These are phyloP conservation scores for Alternaria consortialis DNA, from an alignment of 2,329 filamentous ascomycete species.

Conservation along the genomic window DNA sequence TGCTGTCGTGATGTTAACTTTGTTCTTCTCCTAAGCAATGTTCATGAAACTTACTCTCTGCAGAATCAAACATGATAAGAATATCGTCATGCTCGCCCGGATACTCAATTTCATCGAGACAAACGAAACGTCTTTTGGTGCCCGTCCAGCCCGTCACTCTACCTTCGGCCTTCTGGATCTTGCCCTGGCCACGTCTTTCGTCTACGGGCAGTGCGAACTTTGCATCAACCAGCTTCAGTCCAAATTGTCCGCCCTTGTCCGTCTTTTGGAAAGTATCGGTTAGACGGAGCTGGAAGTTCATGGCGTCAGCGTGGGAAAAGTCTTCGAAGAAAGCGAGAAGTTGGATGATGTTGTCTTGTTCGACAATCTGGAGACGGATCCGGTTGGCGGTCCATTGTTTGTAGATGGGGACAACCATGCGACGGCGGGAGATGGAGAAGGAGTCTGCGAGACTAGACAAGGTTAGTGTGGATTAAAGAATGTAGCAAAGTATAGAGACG, in stretches of 20 bases:
- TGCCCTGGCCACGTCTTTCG: constrained; percentile 59
- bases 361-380: constrained; percentile 81
- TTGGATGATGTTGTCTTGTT: constrained; percentile 77
- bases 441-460: constrained; percentile 65
- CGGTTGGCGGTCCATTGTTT: constrained; percentile 91
- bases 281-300: constrained; percentile 86
- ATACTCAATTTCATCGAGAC: constrained; percentile 86
- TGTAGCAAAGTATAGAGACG: not conserved
- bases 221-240: constrained; percentile 83
- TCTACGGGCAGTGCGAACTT: constrained; percentile 83
- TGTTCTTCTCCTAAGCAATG: not conserved
- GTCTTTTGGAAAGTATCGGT: constrained; percentile 80
- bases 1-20: constrained; percentile 48
- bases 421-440: constrained; percentile 82
- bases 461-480: constrained; percentile 26
- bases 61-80: constrained; percentile 81
- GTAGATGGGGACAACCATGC: constrained; percentile 91
- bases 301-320: constrained; percentile 84
- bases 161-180: constrained; percentile 59
- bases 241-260: constrained; percentile 66
- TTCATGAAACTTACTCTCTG: constrained; percentile 68
- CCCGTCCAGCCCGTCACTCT: constrained; percentile 58
- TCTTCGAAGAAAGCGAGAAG: constrained; percentile 88
- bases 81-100: constrained; percentile 94
- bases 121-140: constrained; percentile 77